These are phyloP conservation scores for Isochrysis galbana DNA, from an alignment of 78 protist genomes.

Conservation along the genomic window DNA sequence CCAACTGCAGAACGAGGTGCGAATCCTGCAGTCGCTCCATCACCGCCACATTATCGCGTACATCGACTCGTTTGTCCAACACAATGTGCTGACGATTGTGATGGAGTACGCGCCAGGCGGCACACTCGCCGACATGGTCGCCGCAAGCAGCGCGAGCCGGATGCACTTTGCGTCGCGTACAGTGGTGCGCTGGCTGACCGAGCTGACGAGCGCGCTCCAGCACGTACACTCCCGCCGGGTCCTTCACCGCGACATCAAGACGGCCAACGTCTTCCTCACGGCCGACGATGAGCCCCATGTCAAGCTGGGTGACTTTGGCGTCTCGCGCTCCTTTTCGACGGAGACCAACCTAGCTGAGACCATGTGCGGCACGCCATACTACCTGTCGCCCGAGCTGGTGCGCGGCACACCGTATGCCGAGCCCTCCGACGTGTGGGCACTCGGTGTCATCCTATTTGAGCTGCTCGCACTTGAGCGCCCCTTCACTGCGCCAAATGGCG, in stretches of 20 bases:
- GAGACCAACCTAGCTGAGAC: neutral
- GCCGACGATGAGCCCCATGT: neutral
- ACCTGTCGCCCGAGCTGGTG: constrained; percentile 9
- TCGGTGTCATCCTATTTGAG: neutral
- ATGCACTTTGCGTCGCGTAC: neutral
- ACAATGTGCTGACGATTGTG: constrained; percentile 46
- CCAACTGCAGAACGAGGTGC: constrained; percentile 38
- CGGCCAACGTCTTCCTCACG: constrained; percentile 64
- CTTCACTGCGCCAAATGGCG: neutral
- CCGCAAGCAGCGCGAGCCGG: no score
- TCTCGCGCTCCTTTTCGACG: neutral
- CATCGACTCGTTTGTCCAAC: constrained; percentile 40
- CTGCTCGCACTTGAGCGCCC: neutral
- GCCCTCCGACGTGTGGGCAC: constrained; percentile 1
- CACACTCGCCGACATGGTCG: constrained; percentile 4
- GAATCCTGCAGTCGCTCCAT: constrained; percentile 12
- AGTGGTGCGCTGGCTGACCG: constrained; percentile 23
- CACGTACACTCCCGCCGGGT: constrained; percentile 20
- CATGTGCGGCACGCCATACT: constrained; percentile 22
- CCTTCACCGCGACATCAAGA: constrained; percentile 74
- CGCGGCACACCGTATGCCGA: neutral
- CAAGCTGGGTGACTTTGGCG: constrained; percentile 51
- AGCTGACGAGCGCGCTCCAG: constrained; percentile 40
- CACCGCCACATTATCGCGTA: constrained; percentile 45
- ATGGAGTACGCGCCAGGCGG: constrained; percentile 68